These are phyloP conservation scores for Tetrapisispora pingtungensis DNA, from an alignment of 805 yeast species.

Conservation along the genomic window DNA sequence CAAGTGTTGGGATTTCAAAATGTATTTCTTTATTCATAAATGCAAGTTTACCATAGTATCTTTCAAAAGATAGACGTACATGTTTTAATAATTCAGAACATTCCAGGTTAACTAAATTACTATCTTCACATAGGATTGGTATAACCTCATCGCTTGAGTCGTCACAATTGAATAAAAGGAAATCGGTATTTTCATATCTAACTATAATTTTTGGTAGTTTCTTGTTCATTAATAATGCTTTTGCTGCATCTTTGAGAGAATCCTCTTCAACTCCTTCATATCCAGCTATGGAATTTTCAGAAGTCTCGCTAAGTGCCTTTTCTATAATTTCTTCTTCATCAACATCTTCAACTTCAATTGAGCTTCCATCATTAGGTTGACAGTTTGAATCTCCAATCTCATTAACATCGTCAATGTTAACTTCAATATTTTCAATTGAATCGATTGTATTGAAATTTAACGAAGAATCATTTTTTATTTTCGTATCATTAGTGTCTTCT, in stretches of 20 bases:
- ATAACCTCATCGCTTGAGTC: conserved; percentile 4
- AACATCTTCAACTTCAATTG: neutral
- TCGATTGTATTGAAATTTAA: neutral
- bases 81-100: conserved; percentile 16
- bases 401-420: neutral
- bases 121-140: conserved; percentile 16
- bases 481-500: neutral
- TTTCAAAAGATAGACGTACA: conserved; percentile 20
- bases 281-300: too few relatives aligned
- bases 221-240: conserved; percentile 10
- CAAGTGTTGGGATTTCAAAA: conserved; percentile 21
- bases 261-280: neutral
- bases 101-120: conserved; percentile 8
- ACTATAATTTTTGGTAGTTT: conserved; percentile 13
- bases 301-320: too few relatives aligned
- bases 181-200: conserved; percentile 14
- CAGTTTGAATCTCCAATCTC: neutral
- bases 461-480: neutral
- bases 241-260: conserved; percentile 15
- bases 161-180: conserved; percentile 18
- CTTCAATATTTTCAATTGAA: neutral
- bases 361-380: neutral
- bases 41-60: conserved; percentile 13
- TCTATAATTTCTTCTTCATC: neutral
- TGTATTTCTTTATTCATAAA: conserved; percentile 23